phyloP scores from a whole-genome alignment of 805 yeast species.

The Candida nitratophila region DNA sequence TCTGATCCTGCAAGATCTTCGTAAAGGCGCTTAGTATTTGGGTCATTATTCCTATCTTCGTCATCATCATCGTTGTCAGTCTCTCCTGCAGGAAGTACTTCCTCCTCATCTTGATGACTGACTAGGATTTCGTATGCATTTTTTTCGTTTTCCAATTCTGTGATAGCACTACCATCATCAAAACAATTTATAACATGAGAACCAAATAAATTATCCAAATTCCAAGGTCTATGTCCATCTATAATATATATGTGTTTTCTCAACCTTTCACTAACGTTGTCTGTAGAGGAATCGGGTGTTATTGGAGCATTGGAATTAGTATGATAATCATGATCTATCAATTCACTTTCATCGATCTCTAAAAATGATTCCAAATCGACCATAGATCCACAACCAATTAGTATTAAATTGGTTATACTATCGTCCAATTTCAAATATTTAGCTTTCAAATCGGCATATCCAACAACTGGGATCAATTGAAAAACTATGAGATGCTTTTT shows the following conservation, averaged over 20 bases:
- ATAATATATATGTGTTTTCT: slow-evolving; percentile 68
- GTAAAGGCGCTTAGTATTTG: slow-evolving; percentile 19
- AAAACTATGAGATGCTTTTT: slow-evolving; percentile 80
- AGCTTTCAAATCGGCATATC: slow-evolving; percentile 68
- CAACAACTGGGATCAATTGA: slow-evolving; percentile 88
- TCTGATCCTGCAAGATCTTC: slow-evolving; percentile 23
- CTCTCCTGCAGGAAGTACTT: slow-evolving; percentile 21
- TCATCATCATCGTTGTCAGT: slow-evolving; percentile 24
- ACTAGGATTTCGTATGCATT: slow-evolving; percentile 54
- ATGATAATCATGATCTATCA: slow-evolving; percentile 23
- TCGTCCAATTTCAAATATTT: slow-evolving; percentile 62
- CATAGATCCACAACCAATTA: slow-evolving; percentile 92
- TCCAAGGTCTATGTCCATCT: slow-evolving; percentile 97
- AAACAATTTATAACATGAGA: slow-evolving; percentile 70
- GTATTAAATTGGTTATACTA: slow-evolving; percentile 67
- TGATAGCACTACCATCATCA: slow-evolving; percentile 77
- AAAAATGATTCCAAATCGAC: slow-evolving; percentile 74
- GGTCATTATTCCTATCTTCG: slow-evolving; percentile 20
- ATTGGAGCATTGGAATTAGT: slow-evolving; percentile 9
- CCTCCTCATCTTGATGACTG: slow-evolving; percentile 29
- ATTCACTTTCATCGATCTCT: slow-evolving; percentile 52
- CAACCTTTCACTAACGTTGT: slow-evolving; percentile 22
- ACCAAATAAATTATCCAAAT: slow-evolving; percentile 85
- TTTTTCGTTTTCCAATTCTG: slow-evolving; percentile 47
- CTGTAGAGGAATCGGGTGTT: slow-evolving; percentile 19